Evolutionary conservation across 2,329 filamentous ascomycete genomes (phyloP).

Genomic region (Fusarium sp.): DNA sequence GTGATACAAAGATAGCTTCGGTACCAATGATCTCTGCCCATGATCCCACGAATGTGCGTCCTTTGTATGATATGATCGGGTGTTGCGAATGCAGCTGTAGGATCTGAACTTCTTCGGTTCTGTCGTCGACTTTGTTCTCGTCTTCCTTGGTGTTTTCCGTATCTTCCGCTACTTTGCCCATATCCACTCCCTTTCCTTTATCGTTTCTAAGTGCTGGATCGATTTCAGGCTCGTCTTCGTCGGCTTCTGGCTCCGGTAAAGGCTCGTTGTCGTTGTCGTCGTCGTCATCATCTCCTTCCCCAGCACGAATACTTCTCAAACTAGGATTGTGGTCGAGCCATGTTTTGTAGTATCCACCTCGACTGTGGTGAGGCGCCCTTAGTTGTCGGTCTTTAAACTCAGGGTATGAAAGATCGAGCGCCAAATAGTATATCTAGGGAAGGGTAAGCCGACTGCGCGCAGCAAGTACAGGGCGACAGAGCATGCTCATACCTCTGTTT

Average conservation of each 20-base stretch:
- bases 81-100: conserved; percentile 83
- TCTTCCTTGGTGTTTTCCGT: conserved; percentile 29
- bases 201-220: conserved; percentile 43
- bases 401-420: conserved; percentile 72
- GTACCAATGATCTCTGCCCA: conserved; percentile 90
- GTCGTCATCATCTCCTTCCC: conserved; percentile 49
- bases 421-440: conserved; percentile 73
- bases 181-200: conserved; percentile 39
- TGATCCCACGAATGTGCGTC: conserved; percentile 80
- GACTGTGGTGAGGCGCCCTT: conserved; percentile 55
- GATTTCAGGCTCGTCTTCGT: conserved; percentile 49
- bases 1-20: conserved; percentile 78
- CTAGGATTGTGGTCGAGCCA: conserved; percentile 54
- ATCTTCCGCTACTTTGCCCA: conserved; percentile 22
- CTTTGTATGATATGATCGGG: conserved; percentile 84
- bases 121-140: conserved; percentile 33
- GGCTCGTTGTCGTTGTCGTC: conserved; percentile 52
- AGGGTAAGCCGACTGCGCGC: conserved; percentile 22
- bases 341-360: conserved; percentile 63
- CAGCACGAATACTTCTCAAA: conserved; percentile 26
- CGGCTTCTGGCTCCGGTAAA: conserved; percentile 54
- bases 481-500: conserved; percentile 65
- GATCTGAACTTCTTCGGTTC: conserved; percentile 73
- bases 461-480: background rate
- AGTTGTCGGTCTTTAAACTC: conserved; percentile 65